phyloP scores from a whole-genome alignment of 495 filamentous ascomycete genomes.

The Daldinia vernicosa region DNA sequence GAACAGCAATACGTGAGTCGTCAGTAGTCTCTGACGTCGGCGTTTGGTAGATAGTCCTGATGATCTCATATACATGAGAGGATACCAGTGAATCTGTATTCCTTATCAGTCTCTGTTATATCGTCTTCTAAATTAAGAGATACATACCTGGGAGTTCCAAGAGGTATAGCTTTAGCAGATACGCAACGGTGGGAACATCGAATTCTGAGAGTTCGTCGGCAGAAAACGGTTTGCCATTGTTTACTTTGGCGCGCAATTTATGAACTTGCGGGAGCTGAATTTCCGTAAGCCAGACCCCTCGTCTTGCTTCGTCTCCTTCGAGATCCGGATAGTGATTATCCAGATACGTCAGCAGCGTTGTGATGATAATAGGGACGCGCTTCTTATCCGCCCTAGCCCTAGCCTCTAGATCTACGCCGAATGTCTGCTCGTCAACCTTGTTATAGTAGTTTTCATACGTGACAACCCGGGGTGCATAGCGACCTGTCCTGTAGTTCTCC shows the following conservation, averaged over 20 bases:
- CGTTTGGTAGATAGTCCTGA: conserved; percentile 94
- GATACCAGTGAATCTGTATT: conserved; percentile 89
- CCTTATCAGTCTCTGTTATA: conserved; percentile 34
- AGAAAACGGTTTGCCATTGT: conserved; percentile 86
- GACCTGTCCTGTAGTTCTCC: conserved; percentile 97
- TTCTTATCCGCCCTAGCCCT: conserved; percentile 92
- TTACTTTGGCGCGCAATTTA: conserved; percentile 79
- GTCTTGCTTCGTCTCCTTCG: conserved; percentile 93
- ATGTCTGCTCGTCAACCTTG: conserved; percentile 95
- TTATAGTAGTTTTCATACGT: conserved; percentile 99
- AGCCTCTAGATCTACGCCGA: conserved; percentile 95
- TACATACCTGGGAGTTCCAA: conserved; percentile 89
- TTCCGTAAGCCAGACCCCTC: conserved; percentile 93
- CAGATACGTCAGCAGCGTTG: conserved; percentile 89
- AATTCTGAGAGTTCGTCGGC: conserved; percentile 81
- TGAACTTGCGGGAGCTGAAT: conserved; percentile 88
- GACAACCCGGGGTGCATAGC: conserved; percentile 89
- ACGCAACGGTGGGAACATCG: conserved; percentile 92
- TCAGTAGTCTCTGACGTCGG: conserved; percentile 75
- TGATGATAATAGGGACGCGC: conserved; percentile 91
- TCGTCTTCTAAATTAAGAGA: background rate
- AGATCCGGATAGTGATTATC: conserved; percentile 97
- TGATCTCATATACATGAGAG: conserved; percentile 97
- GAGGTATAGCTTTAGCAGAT: conserved; percentile 92
- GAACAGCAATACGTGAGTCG: conserved; percentile 80